phyloP scores from a whole-genome alignment of 768 basidiomycete species.

The Hericium coralloides region DNA sequence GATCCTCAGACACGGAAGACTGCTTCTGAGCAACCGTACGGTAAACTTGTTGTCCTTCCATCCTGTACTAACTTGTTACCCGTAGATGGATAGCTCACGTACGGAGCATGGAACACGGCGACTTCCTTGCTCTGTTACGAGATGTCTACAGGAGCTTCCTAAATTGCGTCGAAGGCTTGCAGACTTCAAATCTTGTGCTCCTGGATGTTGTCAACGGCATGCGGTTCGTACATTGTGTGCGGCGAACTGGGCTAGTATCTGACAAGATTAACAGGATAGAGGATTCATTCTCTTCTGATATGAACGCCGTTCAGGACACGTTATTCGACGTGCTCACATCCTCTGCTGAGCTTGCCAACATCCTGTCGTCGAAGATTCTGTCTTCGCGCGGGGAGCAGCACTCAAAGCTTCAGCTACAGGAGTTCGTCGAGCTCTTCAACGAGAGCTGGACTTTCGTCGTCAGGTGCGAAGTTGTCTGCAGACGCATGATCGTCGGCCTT shows the following conservation, averaged over 20 bases:
- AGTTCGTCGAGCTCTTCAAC: slow-evolving; percentile 78
- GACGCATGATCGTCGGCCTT: slow-evolving; percentile 88
- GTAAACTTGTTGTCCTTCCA: not conserved
- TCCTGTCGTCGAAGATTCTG: slow-evolving; percentile 72
- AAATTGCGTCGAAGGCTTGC: slow-evolving; percentile 58
- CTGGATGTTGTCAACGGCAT: slow-evolving; percentile 47
- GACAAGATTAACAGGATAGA: slow-evolving; percentile 26
- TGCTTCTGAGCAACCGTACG: slow-evolving; percentile 6
- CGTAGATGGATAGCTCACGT: slow-evolving; percentile 45
- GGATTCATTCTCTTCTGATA: slow-evolving; percentile 24
- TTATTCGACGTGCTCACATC: slow-evolving; percentile 70
- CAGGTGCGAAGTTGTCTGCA: slow-evolving; percentile 74
- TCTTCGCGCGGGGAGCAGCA: slow-evolving; percentile 73
- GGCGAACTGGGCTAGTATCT: not conserved
- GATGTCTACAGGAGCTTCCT: slow-evolving; percentile 54
- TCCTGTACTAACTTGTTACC: slow-evolving; percentile 18
- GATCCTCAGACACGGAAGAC: slow-evolving; percentile 26
- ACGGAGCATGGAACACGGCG: slow-evolving; percentile 55
- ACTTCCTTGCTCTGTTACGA: slow-evolving; percentile 57
- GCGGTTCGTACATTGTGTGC: slow-evolving; percentile 22
- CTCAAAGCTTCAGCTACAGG: slow-evolving; percentile 55
- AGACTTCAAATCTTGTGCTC: slow-evolving; percentile 49
- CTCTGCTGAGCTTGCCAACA: slow-evolving; percentile 79
- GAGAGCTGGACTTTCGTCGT: slow-evolving; percentile 88
- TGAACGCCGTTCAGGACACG: slow-evolving; percentile 50